Conservation (phyloP, 176 grass and related monocot genomes). For the Oryza glaberrima region DNA sequence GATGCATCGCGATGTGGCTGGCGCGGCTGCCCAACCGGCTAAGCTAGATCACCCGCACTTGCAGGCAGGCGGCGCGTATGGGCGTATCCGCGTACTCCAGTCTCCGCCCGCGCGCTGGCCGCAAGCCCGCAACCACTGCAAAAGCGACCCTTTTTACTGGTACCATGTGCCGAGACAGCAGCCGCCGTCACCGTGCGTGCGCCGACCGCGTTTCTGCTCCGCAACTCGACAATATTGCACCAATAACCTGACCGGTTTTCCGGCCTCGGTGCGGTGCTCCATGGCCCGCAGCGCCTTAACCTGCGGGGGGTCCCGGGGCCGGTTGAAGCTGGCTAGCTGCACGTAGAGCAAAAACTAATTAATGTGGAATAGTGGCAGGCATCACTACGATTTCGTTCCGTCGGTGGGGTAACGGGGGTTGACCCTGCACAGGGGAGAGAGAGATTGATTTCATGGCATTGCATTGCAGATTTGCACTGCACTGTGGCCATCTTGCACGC, state of each 20-base stretch:
- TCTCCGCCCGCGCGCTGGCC: too few relatives aligned
- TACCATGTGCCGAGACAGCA: conserved; percentile 17
- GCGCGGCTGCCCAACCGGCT: too few relatives aligned
- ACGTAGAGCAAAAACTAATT: neutral
- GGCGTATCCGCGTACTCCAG: too few relatives aligned
- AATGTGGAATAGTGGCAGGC: neutral
- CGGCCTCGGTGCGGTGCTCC: neutral
- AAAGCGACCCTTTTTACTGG: neutral
- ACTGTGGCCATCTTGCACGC: neutral
- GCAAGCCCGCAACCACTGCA: neutral
- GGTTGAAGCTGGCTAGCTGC: neutral
- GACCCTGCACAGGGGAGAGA: neutral
- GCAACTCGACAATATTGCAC: conserved; percentile 31
- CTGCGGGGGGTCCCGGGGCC: neutral
- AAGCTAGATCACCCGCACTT: too few relatives aligned
- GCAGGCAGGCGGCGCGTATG: neutral
- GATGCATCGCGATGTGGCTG: neutral
- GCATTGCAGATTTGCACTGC: neutral
- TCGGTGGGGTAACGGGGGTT: neutral
- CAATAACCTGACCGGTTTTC: neutral
- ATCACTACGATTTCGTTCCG: neutral
- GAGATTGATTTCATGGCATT: neutral
- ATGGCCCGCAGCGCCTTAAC: neutral
- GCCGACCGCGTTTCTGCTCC: neutral
- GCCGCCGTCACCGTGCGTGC: neutral